Evolutionary conservation across 441 rosid species (phyloP).

Genomic region (Pelargonium myrrhifolium): DNA sequence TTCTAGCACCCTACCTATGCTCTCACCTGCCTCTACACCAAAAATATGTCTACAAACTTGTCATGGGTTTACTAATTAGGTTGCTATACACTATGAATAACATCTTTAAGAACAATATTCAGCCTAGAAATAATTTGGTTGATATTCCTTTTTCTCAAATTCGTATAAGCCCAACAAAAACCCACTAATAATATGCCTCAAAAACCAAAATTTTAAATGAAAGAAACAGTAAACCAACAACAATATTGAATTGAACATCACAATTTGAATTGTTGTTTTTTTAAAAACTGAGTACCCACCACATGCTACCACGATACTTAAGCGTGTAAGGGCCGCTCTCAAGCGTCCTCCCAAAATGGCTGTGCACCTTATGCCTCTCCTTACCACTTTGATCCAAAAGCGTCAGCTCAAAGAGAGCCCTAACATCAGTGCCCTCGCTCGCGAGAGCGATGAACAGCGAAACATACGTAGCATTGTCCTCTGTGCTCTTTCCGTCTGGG

Average conservation of each 20-base stretch:
- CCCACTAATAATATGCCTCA: background rate
- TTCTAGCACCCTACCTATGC: too few relatives aligned
- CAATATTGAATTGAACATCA: background rate
- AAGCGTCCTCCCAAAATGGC: conserved; percentile 86
- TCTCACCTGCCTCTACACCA: too few relatives aligned
- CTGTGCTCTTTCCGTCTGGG: conserved; percentile 93
- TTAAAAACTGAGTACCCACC: conserved; percentile 40
- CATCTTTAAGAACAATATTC: background rate
- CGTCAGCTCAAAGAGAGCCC: conserved; percentile 88
- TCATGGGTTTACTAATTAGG: background rate
- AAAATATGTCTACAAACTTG: too few relatives aligned
- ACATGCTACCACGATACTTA: conserved; percentile 95
- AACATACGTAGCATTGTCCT: conserved; percentile 72
- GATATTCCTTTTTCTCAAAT: too few relatives aligned
- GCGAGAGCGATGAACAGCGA: conserved; percentile 89
- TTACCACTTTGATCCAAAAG: conserved; percentile 91
- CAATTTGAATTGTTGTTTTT: background rate
- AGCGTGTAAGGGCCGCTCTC: conserved; percentile 95
- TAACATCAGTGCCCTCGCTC: conserved; percentile 86
- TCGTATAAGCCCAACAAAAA: too few relatives aligned
- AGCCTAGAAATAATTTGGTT: background rate
- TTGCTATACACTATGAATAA: background rate
- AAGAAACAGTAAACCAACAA: background rate
- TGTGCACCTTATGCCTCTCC: conserved; percentile 80
- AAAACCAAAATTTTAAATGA: background rate